Percentiles rank a stretch among this genome's conserved stretches.
Conservation (phyloP, 2,329 filamentous ascomycete species). For the Dothideomycetidae sp. region DNA sequence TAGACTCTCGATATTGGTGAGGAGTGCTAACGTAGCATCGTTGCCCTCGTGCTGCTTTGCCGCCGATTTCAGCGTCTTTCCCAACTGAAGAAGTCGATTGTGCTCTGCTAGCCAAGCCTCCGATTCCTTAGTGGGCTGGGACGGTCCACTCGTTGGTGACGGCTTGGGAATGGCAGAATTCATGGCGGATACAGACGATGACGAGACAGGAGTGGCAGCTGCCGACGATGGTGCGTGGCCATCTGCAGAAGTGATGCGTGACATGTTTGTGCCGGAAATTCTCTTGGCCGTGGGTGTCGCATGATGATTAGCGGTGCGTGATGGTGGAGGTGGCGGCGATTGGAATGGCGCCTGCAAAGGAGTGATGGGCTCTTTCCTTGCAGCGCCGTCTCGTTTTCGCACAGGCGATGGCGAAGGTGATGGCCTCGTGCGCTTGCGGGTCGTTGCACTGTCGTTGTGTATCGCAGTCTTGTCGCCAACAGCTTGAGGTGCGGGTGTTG, state of each 20-base stretch:
- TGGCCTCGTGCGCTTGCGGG: constrained; percentile 6
- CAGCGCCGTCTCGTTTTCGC: neutral
- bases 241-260: constrained; percentile 6
- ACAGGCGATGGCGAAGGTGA: constrained; percentile 3
- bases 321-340: constrained; percentile 14
- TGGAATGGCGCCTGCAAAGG: constrained; percentile 14
- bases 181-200: neutral
- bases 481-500: neutral
- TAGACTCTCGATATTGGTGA: constrained; percentile 6
- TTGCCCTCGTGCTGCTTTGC: neutral
- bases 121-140: neutral
- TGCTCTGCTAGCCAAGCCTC: constrained; percentile 4
- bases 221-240: constrained; percentile 3
- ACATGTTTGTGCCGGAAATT: constrained; percentile 1
- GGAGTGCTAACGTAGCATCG: neutral
- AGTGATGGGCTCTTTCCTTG: constrained; percentile 7
- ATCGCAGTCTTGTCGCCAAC: neutral
- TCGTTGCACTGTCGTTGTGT: constrained; percentile 1
- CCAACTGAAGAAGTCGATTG: constrained; percentile 4
- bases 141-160: neutral
- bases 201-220: constrained; percentile 3
- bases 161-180: neutral
- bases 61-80: constrained; percentile 1
- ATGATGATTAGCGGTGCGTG: constrained; percentile 1
- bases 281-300: constrained; percentile 13